Evolutionary conservation across 2,329 filamentous ascomycete genomes (phyloP), one percentile per base, ranked within the genome.

Genomic region (Epichloe sibirici): DNA sequence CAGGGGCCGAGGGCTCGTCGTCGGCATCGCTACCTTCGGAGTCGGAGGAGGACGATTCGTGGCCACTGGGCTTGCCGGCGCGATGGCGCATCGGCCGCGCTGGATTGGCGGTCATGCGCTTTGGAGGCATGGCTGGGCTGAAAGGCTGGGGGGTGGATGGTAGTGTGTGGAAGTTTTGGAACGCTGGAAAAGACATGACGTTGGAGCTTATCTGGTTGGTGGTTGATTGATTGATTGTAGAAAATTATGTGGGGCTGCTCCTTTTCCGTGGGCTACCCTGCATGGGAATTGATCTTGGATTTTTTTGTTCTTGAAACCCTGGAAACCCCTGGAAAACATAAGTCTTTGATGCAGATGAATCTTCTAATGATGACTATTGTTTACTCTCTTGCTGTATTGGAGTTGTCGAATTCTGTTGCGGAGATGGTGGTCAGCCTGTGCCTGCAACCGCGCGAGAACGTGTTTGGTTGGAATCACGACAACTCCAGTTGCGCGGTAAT

Each of bases 91-190:
- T 81, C 25, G 89, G 87, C 66, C 83, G 83, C 54, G 85, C 71
- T 3, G 88, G 90, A 64, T 96, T 95, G 57, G 90, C 90, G 57
- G 91, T 97, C 88, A 97, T 95, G 63, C 88, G 86, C 67, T 88
- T 90, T 12, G 84, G 81, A 56, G 86, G 83, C 77, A 51, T 50
- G 21, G 13, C n/a, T 44, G 3, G 12, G 1, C 8, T 40, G n/a
- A 17, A 6, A 13, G 21, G 21, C 12, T 13, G 31, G 9, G 52
- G 15, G 40, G 23, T 21, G 17, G n/a, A 21, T 43, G 52, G 34
- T 46, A 21, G 42, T 35, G 8, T 45, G 25, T 15, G 15, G 15
- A 28, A 8, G 12, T 25, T 44, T 13, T 23, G 42, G 13, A 9
- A 12, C 12, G 8, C 9, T 4, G n/a, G 5, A 2, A 35, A 12